Evolutionary conservation across 2,329 filamentous ascomycete species (phyloP).

Genomic region (Podosphaera xanthii): DNA sequence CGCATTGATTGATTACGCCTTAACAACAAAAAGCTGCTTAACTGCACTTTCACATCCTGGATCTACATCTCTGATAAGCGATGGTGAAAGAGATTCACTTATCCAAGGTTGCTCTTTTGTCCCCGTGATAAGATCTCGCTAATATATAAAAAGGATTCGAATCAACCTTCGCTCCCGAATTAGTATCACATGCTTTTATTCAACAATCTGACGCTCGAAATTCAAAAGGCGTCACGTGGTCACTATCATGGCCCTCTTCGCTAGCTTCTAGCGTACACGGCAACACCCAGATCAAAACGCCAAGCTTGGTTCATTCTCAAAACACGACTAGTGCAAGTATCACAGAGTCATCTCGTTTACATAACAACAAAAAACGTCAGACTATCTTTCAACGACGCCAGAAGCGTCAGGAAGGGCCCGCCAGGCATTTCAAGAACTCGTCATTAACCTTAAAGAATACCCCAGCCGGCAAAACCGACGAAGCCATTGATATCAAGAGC

Average conservation of each 20-base stretch:
- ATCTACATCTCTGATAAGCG: constrained; percentile 24
- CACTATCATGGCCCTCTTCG: constrained; percentile 1
- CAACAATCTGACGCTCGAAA: constrained; percentile 10
- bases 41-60: constrained; percentile 37
- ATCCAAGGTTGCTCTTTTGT: not conserved
- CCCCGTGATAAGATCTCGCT: constrained; percentile 1
- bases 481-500: not conserved
- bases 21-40: constrained; percentile 68
- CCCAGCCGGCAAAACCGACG: not conserved
- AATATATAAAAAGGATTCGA: constrained; percentile 29
- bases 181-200: constrained; percentile 35
- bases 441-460: not conserved
- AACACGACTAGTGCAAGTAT: not conserved
- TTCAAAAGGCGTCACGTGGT: constrained; percentile 1
- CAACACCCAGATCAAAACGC: too few relatives aligned
- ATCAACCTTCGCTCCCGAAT: constrained; percentile 39
- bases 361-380: not conserved
- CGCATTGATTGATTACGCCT: constrained; percentile 69
- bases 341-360: not conserved
- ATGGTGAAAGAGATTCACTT: constrained; percentile 5
- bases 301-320: not conserved
- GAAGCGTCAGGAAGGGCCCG: not conserved
- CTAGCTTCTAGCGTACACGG: not conserved
- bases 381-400: not conserved
- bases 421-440: not conserved